Conservation (phyloP, 1,284 basidiomycete genomes). For the Ustilago bromivora region DNA sequence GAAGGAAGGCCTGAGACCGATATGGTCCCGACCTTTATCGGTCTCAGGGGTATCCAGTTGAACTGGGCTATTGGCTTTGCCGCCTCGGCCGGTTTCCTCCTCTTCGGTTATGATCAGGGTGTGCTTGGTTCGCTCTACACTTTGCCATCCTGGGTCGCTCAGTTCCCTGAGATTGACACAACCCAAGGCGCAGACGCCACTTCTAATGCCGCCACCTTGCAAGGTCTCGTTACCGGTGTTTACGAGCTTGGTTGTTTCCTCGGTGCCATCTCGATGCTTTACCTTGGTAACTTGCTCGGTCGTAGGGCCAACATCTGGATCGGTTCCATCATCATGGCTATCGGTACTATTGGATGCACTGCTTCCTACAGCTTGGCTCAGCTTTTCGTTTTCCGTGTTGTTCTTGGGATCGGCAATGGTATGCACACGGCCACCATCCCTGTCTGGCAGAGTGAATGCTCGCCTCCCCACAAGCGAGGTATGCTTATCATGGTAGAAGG, state of each 20-base stretch:
- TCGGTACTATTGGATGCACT: constrained; percentile 59
- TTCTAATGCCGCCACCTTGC: constrained; percentile 53
- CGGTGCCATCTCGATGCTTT: constrained; percentile 65
- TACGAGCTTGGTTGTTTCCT: constrained; percentile 67
- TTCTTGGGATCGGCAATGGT: constrained; percentile 67
- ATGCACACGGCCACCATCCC: constrained; percentile 69
- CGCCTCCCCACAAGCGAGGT: constrained; percentile 65
- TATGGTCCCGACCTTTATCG: constrained; percentile 56
- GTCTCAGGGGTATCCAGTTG: constrained; percentile 53
- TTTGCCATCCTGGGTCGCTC: constrained; percentile 53
- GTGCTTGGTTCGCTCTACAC: constrained; percentile 67
- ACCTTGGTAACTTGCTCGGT: constrained; percentile 63
- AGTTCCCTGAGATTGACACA: constrained; percentile 64
- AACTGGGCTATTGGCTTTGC: constrained; percentile 63
- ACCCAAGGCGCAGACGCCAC: constrained; percentile 5
- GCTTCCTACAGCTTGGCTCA: constrained; percentile 54
- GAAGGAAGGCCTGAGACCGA: constrained; percentile 44
- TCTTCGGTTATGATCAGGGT: constrained; percentile 68
- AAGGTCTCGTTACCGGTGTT: constrained; percentile 65
- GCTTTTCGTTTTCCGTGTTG: constrained; percentile 65
- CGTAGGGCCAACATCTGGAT: constrained; percentile 66
- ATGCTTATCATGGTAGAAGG: constrained; percentile 69
- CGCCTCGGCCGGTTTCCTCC: constrained; percentile 65
- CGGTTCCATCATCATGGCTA: constrained; percentile 61
- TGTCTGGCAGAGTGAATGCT: constrained; percentile 67